Evolutionary conservation across 495 filamentous ascomycete species (phyloP).

Genomic region (Penicillium desertorum): DNA sequence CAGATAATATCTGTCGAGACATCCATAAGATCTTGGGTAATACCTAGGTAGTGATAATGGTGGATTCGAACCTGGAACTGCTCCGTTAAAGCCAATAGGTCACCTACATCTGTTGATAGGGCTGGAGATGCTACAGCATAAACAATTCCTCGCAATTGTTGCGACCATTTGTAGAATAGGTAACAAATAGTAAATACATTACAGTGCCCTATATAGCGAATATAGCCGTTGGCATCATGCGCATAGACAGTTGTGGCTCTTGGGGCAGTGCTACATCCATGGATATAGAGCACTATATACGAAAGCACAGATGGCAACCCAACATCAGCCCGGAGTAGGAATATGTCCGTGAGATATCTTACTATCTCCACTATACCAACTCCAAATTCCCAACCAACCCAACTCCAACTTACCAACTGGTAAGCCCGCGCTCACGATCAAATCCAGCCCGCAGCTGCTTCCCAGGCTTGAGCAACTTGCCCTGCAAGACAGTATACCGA

Average conservation of each 20-base stretch:
- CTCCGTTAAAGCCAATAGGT: no score
- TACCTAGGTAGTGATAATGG: no score
- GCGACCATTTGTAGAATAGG: not conserved
- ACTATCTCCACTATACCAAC: not conserved
- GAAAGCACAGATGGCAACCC: not conserved
- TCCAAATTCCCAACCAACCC: not conserved
- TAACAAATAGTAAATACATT: not conserved
- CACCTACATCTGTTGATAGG: no score
- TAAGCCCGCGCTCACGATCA: slow-evolving; percentile 72
- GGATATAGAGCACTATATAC: not conserved
- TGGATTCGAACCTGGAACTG: no score
- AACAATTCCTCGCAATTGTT: no score
- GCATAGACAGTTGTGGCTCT: not conserved
- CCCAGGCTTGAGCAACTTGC: slow-evolving; percentile 87
- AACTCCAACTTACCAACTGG: slow-evolving; percentile 70
- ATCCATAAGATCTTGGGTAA: no score
- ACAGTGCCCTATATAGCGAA: not conserved
- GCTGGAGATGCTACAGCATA: no score
- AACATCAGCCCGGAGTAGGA: not conserved
- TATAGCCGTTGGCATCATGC: not conserved
- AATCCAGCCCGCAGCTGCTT: slow-evolving; percentile 86
- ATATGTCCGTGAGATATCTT: slow-evolving; percentile 1
- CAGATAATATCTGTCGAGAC: no score
- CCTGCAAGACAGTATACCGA: slow-evolving; percentile 83
- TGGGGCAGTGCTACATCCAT: not conserved